phyloP scores from a whole-genome alignment of 257 asterid genomes.

The Scutellaria galericulata region DNA sequence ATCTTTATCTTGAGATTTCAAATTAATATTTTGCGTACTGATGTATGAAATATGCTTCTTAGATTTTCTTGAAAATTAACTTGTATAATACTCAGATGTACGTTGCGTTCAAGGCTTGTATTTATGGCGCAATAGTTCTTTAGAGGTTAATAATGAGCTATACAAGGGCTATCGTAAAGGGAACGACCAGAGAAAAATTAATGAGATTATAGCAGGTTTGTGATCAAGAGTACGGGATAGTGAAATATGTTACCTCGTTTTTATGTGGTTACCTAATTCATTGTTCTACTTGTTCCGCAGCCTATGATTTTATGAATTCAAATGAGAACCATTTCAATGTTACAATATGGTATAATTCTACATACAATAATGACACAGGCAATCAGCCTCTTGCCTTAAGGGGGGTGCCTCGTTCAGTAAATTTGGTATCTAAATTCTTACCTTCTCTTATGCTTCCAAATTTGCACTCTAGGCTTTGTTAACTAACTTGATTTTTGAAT shows the following conservation, averaged over 20 bases:
- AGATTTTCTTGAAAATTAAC: constrained; percentile 21
- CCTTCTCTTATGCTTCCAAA: constrained; percentile 30
- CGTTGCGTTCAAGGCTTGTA: constrained; percentile 66
- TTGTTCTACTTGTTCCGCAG: constrained; percentile 54
- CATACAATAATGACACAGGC: constrained; percentile 75
- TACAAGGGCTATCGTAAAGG: constrained; percentile 85
- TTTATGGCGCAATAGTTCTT: constrained; percentile 89
- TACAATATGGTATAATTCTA: constrained; percentile 89
- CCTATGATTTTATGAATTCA: constrained; percentile 81
- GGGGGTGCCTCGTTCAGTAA: constrained; percentile 95
- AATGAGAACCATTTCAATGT: constrained; percentile 66
- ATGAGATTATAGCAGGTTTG: constrained; percentile 84
- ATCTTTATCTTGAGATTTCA: no score
- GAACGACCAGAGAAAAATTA: constrained; percentile 63
- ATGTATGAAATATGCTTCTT: neutral
- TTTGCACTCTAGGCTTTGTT: constrained; percentile 25
- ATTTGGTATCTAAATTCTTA: constrained; percentile 65
- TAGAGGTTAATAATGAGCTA: constrained; percentile 79
- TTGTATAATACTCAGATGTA: constrained; percentile 54
- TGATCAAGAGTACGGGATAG: constrained; percentile 24
- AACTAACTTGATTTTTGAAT: constrained; percentile 9
- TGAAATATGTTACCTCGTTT: constrained; percentile 20
- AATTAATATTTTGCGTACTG: neutral
- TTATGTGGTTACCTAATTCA: constrained; percentile 32
- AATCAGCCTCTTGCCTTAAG: constrained; percentile 59